Conservation (phyloP, 2,329 filamentous ascomycete species). For the Colletotrichum ledebouriae region DNA sequence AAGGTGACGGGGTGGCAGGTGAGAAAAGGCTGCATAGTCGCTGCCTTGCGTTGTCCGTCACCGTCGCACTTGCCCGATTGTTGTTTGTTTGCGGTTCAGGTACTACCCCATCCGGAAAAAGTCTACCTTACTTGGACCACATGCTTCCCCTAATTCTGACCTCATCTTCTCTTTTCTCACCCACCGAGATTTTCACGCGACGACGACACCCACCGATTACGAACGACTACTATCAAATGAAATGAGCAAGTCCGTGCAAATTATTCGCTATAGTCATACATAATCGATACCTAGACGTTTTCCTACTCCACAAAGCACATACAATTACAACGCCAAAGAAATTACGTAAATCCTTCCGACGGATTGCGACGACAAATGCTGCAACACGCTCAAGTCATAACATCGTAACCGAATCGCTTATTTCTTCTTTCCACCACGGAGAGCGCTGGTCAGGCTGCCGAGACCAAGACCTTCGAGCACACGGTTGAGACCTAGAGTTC, state of each 20-base stretch:
- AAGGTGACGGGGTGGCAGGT: background rate
- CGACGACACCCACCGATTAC: background rate
- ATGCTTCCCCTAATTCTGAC: background rate
- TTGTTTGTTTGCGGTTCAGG: constrained; percentile 33
- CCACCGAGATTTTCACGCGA: background rate
- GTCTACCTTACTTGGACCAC: background rate
- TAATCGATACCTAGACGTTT: constrained; percentile 21
- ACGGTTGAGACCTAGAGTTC: constrained; percentile 81
- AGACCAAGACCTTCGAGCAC: constrained; percentile 81
- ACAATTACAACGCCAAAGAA: constrained; percentile 15
- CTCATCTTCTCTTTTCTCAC: background rate
- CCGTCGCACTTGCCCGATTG: constrained; percentile 32
- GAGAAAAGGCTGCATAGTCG: constrained; percentile 24
- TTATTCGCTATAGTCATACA: constrained; percentile 39
- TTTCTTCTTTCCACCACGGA: constrained; percentile 48
- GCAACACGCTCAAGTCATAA: constrained; percentile 12
- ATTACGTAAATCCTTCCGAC: background rate
- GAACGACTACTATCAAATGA: background rate
- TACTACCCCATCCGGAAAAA: constrained; percentile 12
- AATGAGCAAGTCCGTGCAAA: constrained; percentile 14
- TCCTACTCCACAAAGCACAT: background rate
- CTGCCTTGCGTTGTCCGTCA: constrained; percentile 23
- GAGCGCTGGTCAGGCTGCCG: constrained; percentile 59
- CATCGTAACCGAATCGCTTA: constrained; percentile 25
- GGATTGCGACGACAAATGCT: background rate